phyloP scores from a whole-genome alignment of 1,139 yeast genomes.

The Hemisphaericaspora xylofermentans region DNA sequence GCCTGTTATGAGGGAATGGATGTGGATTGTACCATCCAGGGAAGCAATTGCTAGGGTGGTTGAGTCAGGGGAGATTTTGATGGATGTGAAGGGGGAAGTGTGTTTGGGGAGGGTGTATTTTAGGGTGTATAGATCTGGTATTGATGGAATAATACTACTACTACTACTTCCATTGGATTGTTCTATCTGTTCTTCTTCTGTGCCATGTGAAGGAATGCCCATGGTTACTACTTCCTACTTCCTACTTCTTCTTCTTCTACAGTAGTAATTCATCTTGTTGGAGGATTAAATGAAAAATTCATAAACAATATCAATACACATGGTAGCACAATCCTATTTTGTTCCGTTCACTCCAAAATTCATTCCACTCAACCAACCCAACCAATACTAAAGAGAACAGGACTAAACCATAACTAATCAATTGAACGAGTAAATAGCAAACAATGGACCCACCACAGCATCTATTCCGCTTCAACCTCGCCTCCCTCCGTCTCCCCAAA shows the following conservation, averaged over 20 bases:
- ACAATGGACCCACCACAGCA: slow-evolving; percentile 15
- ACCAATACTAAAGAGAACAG: too few species aligned
- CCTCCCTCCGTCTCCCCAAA: slow-evolving; percentile 54
- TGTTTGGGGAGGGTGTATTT: not conserved
- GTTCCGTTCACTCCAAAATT: too few species aligned
- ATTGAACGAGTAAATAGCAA: too few species aligned
- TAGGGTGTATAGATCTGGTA: not conserved
- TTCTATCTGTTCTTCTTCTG: too few species aligned
- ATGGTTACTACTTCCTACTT: slow-evolving; percentile 1
- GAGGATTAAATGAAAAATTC: too few species aligned
- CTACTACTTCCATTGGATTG: not conserved
- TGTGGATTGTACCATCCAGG: slow-evolving; percentile 28
- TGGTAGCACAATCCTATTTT: too few species aligned
- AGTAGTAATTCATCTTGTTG: too few species aligned
- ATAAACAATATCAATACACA: too few species aligned
- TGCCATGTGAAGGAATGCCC: slow-evolving; percentile 4
- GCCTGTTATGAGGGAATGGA: slow-evolving; percentile 22
- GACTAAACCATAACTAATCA: too few species aligned
- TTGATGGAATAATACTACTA: not conserved
- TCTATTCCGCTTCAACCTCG: slow-evolving; percentile 13
- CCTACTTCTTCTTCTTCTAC: too few species aligned
- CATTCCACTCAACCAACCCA: too few species aligned
- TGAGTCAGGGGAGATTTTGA: slow-evolving; percentile 70
- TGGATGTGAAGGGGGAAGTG: slow-evolving; percentile 31
- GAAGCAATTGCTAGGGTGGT: slow-evolving; percentile 56